Percentiles rank a stretch among this genome's conserved stretches.
Conservation (phyloP, 1,284 basidiomycete genomes). For the Ceratobasidium theobromae region DNA sequence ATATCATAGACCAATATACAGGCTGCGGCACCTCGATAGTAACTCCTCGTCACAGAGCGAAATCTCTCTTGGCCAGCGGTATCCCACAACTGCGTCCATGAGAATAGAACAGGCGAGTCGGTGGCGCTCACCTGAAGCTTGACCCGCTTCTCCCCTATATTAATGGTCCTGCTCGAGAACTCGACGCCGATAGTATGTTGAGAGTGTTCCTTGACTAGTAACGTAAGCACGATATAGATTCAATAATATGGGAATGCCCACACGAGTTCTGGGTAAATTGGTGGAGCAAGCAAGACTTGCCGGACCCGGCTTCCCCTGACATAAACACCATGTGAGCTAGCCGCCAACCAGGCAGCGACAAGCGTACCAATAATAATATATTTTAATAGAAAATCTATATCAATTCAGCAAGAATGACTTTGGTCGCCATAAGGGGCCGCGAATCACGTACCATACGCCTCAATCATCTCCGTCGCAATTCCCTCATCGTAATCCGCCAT, state of each 20-base stretch:
- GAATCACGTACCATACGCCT: constrained; percentile 76
- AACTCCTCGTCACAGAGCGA: constrained; percentile 93
- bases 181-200: constrained; percentile 98
- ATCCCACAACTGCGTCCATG: constrained; percentile 79
- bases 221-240: constrained; percentile 27
- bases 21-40: constrained; percentile 95
- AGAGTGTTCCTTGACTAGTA: constrained; percentile 89
- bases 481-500: constrained; percentile 45
- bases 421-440: constrained; percentile 20
- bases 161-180: constrained; percentile 86
- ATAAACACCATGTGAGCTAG: neutral
- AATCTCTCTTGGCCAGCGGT: constrained; percentile 97
- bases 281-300: constrained; percentile 94
- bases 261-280: constrained; percentile 95
- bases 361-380: constrained; percentile 88
- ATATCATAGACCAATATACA: constrained; percentile 96
- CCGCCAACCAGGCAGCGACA: constrained; percentile 27
- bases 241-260: constrained; percentile 48
- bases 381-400: constrained; percentile 92
- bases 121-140: constrained; percentile 89
- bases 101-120: neutral
- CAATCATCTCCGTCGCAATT: constrained; percentile 85
- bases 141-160: constrained; percentile 88
- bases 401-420: neutral
- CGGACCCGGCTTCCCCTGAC: constrained; percentile 94